These are phyloP conservation scores for Verticillium nubilum DNA, from an alignment of 2,329 filamentous ascomycete genomes.

Conservation along the genomic window DNA sequence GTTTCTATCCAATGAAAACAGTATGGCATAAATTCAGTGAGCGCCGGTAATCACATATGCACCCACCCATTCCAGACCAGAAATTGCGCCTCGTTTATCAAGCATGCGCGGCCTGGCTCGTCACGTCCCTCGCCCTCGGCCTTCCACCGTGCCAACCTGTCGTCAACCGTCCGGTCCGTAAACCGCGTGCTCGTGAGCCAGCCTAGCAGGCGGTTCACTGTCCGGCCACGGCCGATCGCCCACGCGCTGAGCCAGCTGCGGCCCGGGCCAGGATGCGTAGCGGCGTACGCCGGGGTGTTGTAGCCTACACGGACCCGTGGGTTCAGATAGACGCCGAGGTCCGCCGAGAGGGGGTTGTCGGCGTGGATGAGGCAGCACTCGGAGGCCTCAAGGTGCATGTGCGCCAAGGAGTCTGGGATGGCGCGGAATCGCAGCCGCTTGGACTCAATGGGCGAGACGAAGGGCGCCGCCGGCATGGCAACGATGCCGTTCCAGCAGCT, in stretches of 20 bases:
- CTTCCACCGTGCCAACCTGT: conserved; percentile 32
- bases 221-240: conserved; percentile 47
- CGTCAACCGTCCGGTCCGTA: conserved; percentile 25
- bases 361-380: conserved; percentile 76
- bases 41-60: conserved; percentile 35
- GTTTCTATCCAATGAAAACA: too few species aligned
- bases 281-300: conserved; percentile 44
- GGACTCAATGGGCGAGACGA: conserved; percentile 33
- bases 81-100: conserved; percentile 59
- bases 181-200: conserved; percentile 25
- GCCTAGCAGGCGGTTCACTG: conserved; percentile 50
- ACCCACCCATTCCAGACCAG: conserved; percentile 52
- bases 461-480: conserved; percentile 49
- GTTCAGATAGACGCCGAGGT: conserved; percentile 60
- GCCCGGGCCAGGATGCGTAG: conserved; percentile 32
- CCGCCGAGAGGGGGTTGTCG: conserved; percentile 55
- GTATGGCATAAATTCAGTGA: background rate
- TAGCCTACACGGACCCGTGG: conserved; percentile 66
- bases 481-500: conserved; percentile 44
- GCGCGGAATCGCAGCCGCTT: conserved; percentile 54
- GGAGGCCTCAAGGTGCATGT: conserved; percentile 63
- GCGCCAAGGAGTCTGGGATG: conserved; percentile 56
- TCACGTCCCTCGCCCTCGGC: conserved; percentile 24
- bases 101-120: conserved; percentile 44
- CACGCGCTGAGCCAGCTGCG: conserved; percentile 40